A percentile compares a stretch with the other conserved stretches of the same genome.
These are phyloP conservation scores for Dinochytrium kinnereticum DNA, from an alignment of 371 early-diverging fungal species.

Conservation along the genomic window DNA sequence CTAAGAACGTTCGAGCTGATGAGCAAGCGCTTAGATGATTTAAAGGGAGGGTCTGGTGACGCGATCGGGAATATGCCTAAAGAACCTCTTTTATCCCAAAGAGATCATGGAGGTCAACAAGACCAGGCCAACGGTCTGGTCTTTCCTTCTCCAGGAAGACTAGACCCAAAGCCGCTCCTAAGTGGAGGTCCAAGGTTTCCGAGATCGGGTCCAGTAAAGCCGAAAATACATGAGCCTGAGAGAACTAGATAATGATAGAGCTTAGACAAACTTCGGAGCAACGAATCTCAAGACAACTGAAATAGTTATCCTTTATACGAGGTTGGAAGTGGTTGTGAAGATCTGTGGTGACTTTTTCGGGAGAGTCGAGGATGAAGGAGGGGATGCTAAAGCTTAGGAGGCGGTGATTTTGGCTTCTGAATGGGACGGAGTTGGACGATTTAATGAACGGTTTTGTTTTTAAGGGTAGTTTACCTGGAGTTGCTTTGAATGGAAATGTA, in stretches of 20 bases:
- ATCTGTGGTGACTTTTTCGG: neutral
- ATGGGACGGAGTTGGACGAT: too few relatives aligned
- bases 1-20: constrained; percentile 1
- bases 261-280: neutral
- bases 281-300: neutral
- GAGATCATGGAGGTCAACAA: too few relatives aligned
- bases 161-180: too few relatives aligned
- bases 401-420: neutral
- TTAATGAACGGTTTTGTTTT: neutral
- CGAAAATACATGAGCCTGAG: neutral
- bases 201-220: neutral
- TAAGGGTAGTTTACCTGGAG: neutral
- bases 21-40: neutral
- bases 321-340: neutral
- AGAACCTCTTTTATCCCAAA: too few relatives aligned
- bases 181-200: neutral
- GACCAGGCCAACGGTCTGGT: too few relatives aligned
- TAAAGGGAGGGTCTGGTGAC: too few relatives aligned
- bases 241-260: neutral
- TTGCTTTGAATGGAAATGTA: neutral
- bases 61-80: too few relatives aligned
- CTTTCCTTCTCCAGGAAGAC: too few relatives aligned
- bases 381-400: neutral
- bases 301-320: neutral
- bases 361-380: neutral